Base-by-base conservation (phyloP, 257 asterid species). In the Coffea eugenioides region DNA sequence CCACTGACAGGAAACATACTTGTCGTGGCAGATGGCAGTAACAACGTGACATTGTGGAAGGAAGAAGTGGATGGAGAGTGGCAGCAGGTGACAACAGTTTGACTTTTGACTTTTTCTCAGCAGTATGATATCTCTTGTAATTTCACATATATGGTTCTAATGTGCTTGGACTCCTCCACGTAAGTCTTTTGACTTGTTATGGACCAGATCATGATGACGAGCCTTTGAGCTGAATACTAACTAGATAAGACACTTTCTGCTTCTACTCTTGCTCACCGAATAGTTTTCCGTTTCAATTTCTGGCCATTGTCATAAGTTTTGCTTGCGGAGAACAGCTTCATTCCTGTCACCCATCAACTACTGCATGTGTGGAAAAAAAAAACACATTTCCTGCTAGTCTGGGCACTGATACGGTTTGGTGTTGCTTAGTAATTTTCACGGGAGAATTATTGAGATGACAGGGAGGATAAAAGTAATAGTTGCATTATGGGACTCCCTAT, bases 61-160 rank as follows among this genome's bases (percentile, higher is more conserved):
- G 96, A 91, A 81, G 94, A 88, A 1, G 89, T 89, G 0, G 92
- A 91, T 72, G 94, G 94, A 75, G 90, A 88, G 76, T 90, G 97
- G 93, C 90, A 84, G 81, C 90, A 85, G 88, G 91, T 85, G 79
- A 91, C 90, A 7, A 86, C 89, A 27, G 92, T 89, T 27, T 69
- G 94, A 83, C 57, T 61, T 80, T 31, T 87, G 20, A 61, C 36
- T 45, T 45, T 73, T 18, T 61, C 51, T 25, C 43, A 27, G 27
- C 27, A 18, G 43, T 27, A 27, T 27, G 27, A 27, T 57, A 39
- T 66, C 48, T 68, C 45, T 71, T 79, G 31, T 51, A 39, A 45
- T 74, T 49, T 59, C 65, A 34, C 18, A 11, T 34, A 73, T 49
- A 36, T 41, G 46, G 48, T 36, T 31, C 16, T 56, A 8, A 6